Base-by-base conservation (phyloP, 768 basidiomycete species). In the Tulasnella calospora region DNA sequence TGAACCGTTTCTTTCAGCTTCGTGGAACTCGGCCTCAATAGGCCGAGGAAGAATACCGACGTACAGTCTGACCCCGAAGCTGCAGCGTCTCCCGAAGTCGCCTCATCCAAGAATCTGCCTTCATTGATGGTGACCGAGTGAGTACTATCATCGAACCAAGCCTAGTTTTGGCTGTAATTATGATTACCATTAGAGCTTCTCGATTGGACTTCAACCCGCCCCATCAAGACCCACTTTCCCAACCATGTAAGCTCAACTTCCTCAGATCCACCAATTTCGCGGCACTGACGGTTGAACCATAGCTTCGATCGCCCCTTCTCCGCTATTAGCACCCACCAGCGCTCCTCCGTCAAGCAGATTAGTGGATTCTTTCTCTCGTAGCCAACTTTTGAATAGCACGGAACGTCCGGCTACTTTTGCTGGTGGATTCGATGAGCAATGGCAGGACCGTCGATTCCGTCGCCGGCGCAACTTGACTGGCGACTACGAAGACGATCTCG, bases 41-140 rank as follows among this genome's bases (percentile, higher is more conserved):
- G 71, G 27, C 23, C 40, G 41, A 71, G 77, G 35, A 78, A 78
- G 77, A 71, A 78, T 41, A 78, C 41, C 8, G 77, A 78, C 46
- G 70, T 78, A 27, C 77, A 78, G 36, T 78, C 77, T 15, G 77
- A 78, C 44, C 77, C 77, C 3, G 77, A 78, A 36, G 71, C 77
- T 27, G 36, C 77, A 3, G 40, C 17, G 6, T n/a, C 67, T n/a
- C 77, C 77, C 35, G 38, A 71, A 40, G 30, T 40, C 27, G 35
- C 27, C 44, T 33, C 69, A 69, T 17, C 38, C 44, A 40, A 47
- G 23, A 38, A 72, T 13, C 13, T 76, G 35, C 75, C 75, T n/a
- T 0, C 75, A 0, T 27, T 76, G 35, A 76, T 61, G 55, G 61
- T 76, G 19, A 76, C 75, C 10, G 75, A 61, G 75, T 76, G 23